Percentiles rank a stretch among this genome's conserved stretches.
Evolutionary conservation across 2,329 filamentous ascomycete genomes (phyloP).

Genomic region (Berkeleyomyces basicola): DNA sequence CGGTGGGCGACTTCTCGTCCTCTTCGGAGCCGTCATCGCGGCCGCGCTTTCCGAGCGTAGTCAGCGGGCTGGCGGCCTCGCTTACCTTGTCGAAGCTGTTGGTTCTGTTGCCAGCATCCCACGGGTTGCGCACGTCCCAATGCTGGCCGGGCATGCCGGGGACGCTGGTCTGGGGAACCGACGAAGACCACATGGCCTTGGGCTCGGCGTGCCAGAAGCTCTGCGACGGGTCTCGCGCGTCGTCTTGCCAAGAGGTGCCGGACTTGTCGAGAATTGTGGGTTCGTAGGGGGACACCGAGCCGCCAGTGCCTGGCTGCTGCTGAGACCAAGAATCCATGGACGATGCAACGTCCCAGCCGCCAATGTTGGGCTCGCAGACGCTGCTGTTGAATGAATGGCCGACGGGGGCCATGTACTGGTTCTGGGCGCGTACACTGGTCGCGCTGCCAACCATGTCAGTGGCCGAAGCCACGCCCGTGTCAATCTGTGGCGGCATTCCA

Average conservation of each 20-base stretch:
- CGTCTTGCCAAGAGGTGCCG: constrained; percentile 2
- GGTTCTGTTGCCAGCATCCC: constrained; percentile 5
- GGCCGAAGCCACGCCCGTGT: not conserved
- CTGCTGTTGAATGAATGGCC: constrained; percentile 5
- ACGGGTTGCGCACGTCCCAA: constrained; percentile 6
- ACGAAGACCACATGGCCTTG: constrained; percentile 5
- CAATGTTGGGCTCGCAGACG: constrained; percentile 4
- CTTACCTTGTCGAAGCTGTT: constrained; percentile 7
- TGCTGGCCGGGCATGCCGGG: not conserved
- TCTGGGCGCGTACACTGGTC: not conserved
- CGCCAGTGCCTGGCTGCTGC: constrained; percentile 1
- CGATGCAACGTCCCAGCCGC: constrained; percentile 6
- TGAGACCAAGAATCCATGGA: constrained; percentile 6
- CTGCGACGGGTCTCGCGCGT: constrained; percentile 2
- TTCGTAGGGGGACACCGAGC: constrained; percentile 9
- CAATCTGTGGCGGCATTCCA: constrained; percentile 1
- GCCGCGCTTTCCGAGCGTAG: constrained; percentile 9
- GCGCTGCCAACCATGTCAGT: not conserved
- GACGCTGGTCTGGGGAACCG: not conserved
- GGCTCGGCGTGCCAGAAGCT: constrained; percentile 5
- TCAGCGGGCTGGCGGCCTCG: constrained; percentile 5
- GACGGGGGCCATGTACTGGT: constrained; percentile 4
- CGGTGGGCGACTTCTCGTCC: not conserved
- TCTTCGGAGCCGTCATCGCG: constrained; percentile 8
- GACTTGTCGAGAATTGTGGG: constrained; percentile 10